Percentiles rank a stretch among this genome's conserved stretches.
Conservation (phyloP, 139 green algal genomes). For the Chlamydomonas applanata region DNA sequence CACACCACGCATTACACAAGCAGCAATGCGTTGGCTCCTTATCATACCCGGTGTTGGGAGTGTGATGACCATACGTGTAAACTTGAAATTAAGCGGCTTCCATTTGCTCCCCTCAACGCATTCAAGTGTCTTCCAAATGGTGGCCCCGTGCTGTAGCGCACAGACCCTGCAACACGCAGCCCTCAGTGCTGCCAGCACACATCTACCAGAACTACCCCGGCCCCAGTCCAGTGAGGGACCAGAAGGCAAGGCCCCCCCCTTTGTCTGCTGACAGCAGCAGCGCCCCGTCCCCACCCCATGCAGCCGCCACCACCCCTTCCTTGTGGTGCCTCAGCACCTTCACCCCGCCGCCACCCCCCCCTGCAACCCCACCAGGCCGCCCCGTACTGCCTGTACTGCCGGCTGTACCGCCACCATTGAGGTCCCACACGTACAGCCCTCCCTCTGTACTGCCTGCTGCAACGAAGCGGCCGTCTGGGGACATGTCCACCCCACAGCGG, state of each 20-base stretch:
- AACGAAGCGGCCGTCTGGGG: slow-evolving; percentile 13
- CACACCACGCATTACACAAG: too few species aligned
- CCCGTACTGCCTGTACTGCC: neutral
- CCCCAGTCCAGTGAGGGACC: slow-evolving; percentile 14
- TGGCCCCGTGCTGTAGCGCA: too few species aligned
- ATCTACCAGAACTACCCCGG: neutral
- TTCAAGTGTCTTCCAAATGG: too few species aligned
- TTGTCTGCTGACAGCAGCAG: slow-evolving; percentile 37
- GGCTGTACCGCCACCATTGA: neutral
- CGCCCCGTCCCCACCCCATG: slow-evolving; percentile 24
- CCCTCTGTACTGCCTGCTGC: slow-evolving; percentile 6
- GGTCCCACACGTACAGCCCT: slow-evolving; percentile 19
- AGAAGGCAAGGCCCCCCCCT: slow-evolving; percentile 30
- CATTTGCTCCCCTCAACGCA: too few species aligned
- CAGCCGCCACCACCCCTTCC: slow-evolving; percentile 38
- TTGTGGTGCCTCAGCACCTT: slow-evolving; percentile 20
- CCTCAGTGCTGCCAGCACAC: too few species aligned
- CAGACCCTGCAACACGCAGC: too few species aligned
- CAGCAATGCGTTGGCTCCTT: too few species aligned
- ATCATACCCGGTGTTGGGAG: too few species aligned
- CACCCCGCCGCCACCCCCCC: neutral
- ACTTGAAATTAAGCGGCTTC: too few species aligned
- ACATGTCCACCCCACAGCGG: slow-evolving; percentile 15
- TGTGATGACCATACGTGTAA: too few species aligned
- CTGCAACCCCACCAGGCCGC: neutral